Evolutionary conservation across 169 alveolate species (phyloP), one percentile per base, ranked within the genome.

Genomic region (Plasmodium blacklocki): DNA sequence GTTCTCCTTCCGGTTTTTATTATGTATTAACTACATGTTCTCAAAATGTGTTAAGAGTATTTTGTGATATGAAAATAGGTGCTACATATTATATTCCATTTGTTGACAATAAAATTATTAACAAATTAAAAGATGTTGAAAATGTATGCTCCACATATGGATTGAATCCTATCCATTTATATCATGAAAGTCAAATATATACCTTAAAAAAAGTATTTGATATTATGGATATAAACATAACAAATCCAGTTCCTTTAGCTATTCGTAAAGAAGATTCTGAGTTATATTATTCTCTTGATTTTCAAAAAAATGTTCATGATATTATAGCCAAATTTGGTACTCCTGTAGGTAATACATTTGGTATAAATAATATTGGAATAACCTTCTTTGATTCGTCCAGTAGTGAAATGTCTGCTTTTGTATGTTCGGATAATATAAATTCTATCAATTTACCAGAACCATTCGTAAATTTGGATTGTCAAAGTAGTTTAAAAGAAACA

Each of bases 1-100:
- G 85, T 23, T 93, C 95, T 0, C 94, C 96, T 32, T 95, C 97
- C 15, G 98, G 98, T 29, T 96, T 96, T 89, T 96, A 96, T 88
- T 94, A 93, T 86, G 93, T 96, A 29, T 58, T 78, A 45, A 97
- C 98, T 19, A 74, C 94, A 45, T 96, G 98, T 47, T 87, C 97
- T 8, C 93, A 90, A 19, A 91, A 93, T 54, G 93, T 93, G 32
- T 60, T 96, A 45, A 73, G 98, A 68, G 98, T 93, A 15, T 96
- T 92, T 93, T 96, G 98, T 76, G 98, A 96, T 67, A 91, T 94
- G 93, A 89, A 93, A 54, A 89, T 94, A 1, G 97, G 97, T 26
- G 94, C 96, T 19, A 94, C 98, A 11, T 96, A 96, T 75, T 96
- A 94, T 78, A 92, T 93, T 11, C 93, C 95, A 59, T 73, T 88